Conservation (phyloP, 1,284 basidiomycete species). For the Phlebopus sp. region DNA sequence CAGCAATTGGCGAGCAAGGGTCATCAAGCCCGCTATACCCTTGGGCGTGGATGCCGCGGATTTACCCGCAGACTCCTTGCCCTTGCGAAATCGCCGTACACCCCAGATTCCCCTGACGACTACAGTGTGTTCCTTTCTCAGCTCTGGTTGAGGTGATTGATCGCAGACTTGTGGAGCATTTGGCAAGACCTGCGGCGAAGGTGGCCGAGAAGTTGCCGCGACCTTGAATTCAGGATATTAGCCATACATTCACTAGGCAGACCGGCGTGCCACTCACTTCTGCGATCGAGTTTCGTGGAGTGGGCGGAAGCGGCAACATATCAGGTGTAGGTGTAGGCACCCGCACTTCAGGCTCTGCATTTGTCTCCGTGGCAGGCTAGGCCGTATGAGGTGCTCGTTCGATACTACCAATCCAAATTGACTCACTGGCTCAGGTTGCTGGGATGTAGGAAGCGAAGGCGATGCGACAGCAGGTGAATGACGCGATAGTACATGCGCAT, state of each 20-base stretch:
- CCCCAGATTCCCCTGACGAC: constrained; percentile 15
- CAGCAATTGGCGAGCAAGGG: constrained; percentile 16
- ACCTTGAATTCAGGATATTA: constrained; percentile 14
- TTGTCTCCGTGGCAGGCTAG: constrained; percentile 12
- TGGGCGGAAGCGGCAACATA: constrained; percentile 23
- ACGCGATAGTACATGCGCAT: constrained; percentile 20
- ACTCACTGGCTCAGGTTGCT: constrained; percentile 14
- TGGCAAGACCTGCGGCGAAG: constrained; percentile 11
- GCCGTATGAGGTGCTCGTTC: constrained; percentile 4
- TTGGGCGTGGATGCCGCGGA: constrained; percentile 4
- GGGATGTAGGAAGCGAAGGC: constrained; percentile 8
- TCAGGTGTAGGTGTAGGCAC: constrained; percentile 17
- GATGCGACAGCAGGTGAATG: constrained; percentile 10
- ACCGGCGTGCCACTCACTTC: constrained; percentile 13
- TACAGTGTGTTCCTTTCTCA: background rate
- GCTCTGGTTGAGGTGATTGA: background rate
- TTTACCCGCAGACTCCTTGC: background rate
- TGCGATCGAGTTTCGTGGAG: constrained; percentile 19
- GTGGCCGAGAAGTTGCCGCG: constrained; percentile 11
- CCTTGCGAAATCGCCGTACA: constrained; percentile 4
- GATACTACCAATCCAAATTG: background rate
- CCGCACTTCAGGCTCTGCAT: background rate
- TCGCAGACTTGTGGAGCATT: constrained; percentile 9
- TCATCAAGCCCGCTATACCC: constrained; percentile 8
- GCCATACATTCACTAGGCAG: background rate